Evolutionary conservation across 768 basidiomycete genomes (phyloP).

Genomic region (Psilocybe sp.): DNA sequence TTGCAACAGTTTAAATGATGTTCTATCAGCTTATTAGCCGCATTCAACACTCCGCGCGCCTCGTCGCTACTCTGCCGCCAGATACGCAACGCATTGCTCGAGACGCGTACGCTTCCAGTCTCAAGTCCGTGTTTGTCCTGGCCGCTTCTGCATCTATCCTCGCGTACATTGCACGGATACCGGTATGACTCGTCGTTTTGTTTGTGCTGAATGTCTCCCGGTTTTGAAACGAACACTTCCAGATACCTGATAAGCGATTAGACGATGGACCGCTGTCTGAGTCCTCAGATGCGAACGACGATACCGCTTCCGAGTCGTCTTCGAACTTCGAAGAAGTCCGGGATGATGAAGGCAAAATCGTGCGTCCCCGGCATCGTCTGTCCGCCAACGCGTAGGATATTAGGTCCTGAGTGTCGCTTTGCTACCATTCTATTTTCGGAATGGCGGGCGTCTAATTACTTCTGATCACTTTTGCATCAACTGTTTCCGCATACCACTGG

Average conservation of each 20-base stretch:
- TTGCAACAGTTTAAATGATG: background rate
- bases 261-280: conserved; percentile 21
- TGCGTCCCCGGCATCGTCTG: conserved; percentile 13
- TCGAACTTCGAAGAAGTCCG: conserved; percentile 16
- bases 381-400: background rate
- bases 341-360: conserved; percentile 19
- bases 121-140: conserved; percentile 62
- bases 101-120: conserved; percentile 57
- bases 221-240: background rate
- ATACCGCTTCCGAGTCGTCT: conserved; percentile 8
- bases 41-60: conserved; percentile 60
- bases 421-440: too few relatives aligned
- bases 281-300: conserved; percentile 4
- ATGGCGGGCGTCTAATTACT: too few relatives aligned
- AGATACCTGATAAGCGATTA: conserved; percentile 43
- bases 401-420: too few relatives aligned
- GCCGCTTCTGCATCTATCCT: conserved; percentile 54
- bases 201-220: background rate
- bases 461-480: too few relatives aligned
- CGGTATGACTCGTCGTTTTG: conserved; percentile 36
- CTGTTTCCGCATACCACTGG: too few relatives aligned
- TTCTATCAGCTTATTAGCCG: conserved; percentile 52
- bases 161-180: conserved; percentile 60
- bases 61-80: conserved; percentile 52
- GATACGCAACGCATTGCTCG: conserved; percentile 50